Evolutionary conservation across 352 stramenopile species (phyloP), one percentile per base, ranked within the genome.

Genomic region (Blastocystis sp.): DNA sequence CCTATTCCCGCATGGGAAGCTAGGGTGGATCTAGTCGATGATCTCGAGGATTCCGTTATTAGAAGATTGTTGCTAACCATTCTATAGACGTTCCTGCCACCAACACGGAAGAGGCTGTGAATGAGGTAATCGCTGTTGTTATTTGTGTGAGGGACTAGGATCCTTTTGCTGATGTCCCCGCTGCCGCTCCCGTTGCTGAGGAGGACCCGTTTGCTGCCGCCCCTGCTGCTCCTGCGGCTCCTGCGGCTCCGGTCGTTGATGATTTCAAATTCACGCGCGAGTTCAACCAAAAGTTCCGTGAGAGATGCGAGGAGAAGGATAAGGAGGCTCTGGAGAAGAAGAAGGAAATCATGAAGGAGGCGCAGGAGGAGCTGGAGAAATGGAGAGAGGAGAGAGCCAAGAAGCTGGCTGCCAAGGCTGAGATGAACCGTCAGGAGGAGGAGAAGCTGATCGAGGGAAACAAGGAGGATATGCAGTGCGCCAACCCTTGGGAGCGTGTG

Each of bases 401-500:
- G 40, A 78, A 87, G 34, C 53, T 79, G 0, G 63, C n/a, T 4
- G 44, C 46, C 16, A 87, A 87, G 49, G 69, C 76, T 57, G 76
- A 88, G n/a, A 71, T 63, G 44, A 87, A 87, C 77, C 49, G 84
- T n/a, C 29, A 64, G n/a, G 84, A 87, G 51, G 76, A 88, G 42
- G 64, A 65, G 51, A 87, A 85, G 48, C 44, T 64, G 42, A 61
- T 87, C 16, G 86, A 88, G 48, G 38, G 56, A 7, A 64, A 73
- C 27, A 71, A 87, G 34, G 63, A 53, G 32, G 86, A 88, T 69
- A 65, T 49, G 42, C 54, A 81, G 14, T 72, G 32, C 46, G 42
- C 61, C 18, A 88, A 88, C 54, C 53, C 64, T 42, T 88, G 86
- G 86, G 86, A 88, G 21, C 75, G 86, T 79, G 76, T 88, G 27